A percentile compares a stretch with the other conserved stretches of the same genome.
Evolutionary conservation across 345 rosid species (phyloP).

Genomic region (Ceriops zippeliana): DNA sequence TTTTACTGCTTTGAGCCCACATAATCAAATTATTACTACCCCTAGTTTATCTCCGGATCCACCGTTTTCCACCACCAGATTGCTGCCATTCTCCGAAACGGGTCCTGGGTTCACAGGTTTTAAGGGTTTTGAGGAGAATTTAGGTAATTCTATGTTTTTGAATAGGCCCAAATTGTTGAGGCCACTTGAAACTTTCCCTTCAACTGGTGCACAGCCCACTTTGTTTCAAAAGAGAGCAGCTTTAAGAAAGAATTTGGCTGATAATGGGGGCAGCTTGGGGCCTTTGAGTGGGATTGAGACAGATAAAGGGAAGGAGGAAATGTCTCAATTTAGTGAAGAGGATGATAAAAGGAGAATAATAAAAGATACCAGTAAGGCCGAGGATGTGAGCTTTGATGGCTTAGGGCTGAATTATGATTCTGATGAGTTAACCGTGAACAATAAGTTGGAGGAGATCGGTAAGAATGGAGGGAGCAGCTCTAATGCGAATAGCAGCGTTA

Average conservation of each 20-base stretch:
- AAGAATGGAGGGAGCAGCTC: slow-evolving; percentile 42
- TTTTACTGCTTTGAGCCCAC: slow-evolving; percentile 34
- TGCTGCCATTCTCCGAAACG: slow-evolving; percentile 37
- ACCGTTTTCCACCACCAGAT: slow-evolving; percentile 23
- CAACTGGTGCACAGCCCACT: slow-evolving; percentile 56
- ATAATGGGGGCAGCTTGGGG: slow-evolving; percentile 30
- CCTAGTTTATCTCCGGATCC: slow-evolving; percentile 33
- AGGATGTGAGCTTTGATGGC: slow-evolving; percentile 49
- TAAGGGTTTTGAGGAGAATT: slow-evolving; percentile 40
- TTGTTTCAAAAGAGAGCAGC: slow-evolving; percentile 60
- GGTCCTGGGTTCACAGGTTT: slow-evolving; percentile 32
- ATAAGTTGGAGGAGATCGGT: slow-evolving; percentile 36
- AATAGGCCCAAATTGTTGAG: slow-evolving; percentile 53
- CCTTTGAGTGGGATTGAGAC: slow-evolving; percentile 29
- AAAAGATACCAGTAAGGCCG: slow-evolving; percentile 29
- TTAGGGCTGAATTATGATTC: slow-evolving; percentile 54
- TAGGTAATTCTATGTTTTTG: slow-evolving; percentile 32
- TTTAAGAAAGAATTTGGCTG: slow-evolving; percentile 44
- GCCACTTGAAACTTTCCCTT: slow-evolving; percentile 47
- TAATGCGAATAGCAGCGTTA: slow-evolving; percentile 40
- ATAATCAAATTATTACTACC: slow-evolving; percentile 28
- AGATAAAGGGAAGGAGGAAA: slow-evolving; percentile 44
- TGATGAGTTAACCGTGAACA: slow-evolving; percentile 45
- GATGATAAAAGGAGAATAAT: slow-evolving; percentile 31
- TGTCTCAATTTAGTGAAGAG: slow-evolving; percentile 28